phyloP scores from a whole-genome alignment of 305 asterid species.

The Striga hermonthica region DNA sequence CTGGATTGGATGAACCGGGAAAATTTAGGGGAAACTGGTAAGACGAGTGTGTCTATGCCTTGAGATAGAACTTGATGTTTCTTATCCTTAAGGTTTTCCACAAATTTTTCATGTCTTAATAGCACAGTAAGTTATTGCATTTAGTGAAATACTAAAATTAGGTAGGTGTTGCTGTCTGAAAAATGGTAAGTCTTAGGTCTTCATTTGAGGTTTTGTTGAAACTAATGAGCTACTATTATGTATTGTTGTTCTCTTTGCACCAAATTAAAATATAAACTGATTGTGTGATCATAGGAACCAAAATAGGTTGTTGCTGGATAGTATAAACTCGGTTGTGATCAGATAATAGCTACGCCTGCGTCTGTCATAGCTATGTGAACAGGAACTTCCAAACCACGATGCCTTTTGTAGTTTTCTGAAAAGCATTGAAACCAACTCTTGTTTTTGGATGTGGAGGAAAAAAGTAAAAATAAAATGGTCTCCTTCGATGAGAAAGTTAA shows the following conservation, averaged over 20 bases:
- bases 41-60: conserved; percentile 1
- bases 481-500: too few species aligned
- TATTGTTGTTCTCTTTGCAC: conserved; percentile 1
- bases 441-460: too few species aligned
- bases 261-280: conserved; percentile 6
- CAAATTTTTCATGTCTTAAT: background rate
- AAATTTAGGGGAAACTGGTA: conserved; percentile 3
- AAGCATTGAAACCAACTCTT: too few species aligned
- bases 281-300: background rate
- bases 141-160: background rate
- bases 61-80: conserved; percentile 3
- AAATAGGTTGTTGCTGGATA: too few species aligned
- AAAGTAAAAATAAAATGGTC: too few species aligned
- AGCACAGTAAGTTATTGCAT: background rate
- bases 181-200: too few species aligned
- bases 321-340: too few species aligned
- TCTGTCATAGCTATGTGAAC: too few species aligned
- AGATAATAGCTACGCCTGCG: too few species aligned
- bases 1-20: background rate
- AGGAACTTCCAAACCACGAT: too few species aligned
- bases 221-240: background rate
- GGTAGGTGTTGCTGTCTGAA: background rate
- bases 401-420: too few species aligned
- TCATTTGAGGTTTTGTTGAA: background rate
- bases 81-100: background rate